Base-by-base conservation (phyloP, 345 rosid species). In the Ailanthus altissimus region DNA sequence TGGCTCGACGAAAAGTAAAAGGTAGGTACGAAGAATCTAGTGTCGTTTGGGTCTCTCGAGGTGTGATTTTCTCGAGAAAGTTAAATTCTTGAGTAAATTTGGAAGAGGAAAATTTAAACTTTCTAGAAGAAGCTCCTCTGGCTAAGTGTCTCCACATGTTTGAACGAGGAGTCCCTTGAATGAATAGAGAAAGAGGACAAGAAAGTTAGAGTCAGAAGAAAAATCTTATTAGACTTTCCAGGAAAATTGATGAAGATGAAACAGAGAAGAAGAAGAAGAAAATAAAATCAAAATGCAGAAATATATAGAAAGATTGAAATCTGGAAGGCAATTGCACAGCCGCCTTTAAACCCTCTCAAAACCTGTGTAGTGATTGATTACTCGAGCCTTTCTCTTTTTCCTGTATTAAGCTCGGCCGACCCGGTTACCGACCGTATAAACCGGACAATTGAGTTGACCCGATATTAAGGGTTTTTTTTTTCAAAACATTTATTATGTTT, bases 71-170 rank as follows among this genome's bases (percentile, higher is more conserved):
- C 56, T 54, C 63, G 6, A 62, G 20, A 56, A 83, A 40, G 65
- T 21, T 59, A 5, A 73, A 65, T 10, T 14, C 38, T n/a, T 18
- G 78, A 38, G 21, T 40, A 36, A 56, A 71, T 38, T 64, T 53
- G 70, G 51, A 72, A 0, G 86, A 67, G 50, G 78, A 71, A 76
- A 78, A 26, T 49, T 84, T 87, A 56, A 89, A 70, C 79, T 86
- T 85, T 67, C 86, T 62, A 11, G 80, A 51, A 70, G 87, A 65
- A 77, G 88, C 92, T 79, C 83, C 79, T 68, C 77, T 88, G 45
- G 88, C 78, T 46, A 93, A 71, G 86, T 69, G 84, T 73, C 91
- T 92, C 98, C 98, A 92, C 98, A 96, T 93, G 77, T 53, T 79
- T 47, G 21, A 21, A 36, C 11, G 9, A 36, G 20, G 42, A 38